Conservation (phyloP, 1,284 basidiomycete genomes). For the Pisolithus thermaeus region DNA sequence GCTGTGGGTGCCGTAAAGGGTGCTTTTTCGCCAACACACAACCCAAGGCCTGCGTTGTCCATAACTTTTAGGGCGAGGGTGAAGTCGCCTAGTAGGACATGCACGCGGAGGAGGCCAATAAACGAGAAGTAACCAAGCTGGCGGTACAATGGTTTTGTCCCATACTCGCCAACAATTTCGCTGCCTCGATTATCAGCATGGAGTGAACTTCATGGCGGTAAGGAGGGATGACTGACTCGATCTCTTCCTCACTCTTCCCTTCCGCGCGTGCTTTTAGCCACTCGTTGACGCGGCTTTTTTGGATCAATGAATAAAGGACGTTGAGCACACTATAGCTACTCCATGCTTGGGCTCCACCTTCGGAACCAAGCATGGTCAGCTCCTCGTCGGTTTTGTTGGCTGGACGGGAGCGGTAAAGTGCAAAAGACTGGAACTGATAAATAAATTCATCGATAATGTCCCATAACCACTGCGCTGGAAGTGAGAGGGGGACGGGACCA, state of each 20-base stretch:
- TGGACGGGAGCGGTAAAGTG: slow-evolving; percentile 84
- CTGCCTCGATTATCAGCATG: slow-evolving; percentile 33
- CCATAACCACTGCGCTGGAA: slow-evolving; percentile 98
- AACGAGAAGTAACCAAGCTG: slow-evolving; percentile 98
- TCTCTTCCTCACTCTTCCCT: slow-evolving; percentile 78
- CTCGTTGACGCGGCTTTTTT: slow-evolving; percentile 95
- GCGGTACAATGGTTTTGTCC: slow-evolving; percentile 84
- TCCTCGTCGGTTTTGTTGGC: slow-evolving; percentile 90
- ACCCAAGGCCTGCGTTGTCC: slow-evolving; percentile 87
- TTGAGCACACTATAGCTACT: slow-evolving; percentile 97
- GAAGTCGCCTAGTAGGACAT: slow-evolving; percentile 94
- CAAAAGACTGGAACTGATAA: slow-evolving; percentile 97
- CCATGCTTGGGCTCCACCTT: slow-evolving; percentile 78
- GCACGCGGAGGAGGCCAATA: slow-evolving; percentile 91
- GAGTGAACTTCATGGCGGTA: background rate
- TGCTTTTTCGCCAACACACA: slow-evolving; percentile 83
- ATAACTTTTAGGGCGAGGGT: slow-evolving; percentile 93
- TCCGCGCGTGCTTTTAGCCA: slow-evolving; percentile 80
- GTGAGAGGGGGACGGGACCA: slow-evolving; percentile 85
- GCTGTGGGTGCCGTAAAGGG: slow-evolving; percentile 90
- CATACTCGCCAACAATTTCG: slow-evolving; percentile 89
- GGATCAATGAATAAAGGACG: slow-evolving; percentile 95
- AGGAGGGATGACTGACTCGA: slow-evolving; percentile 50
- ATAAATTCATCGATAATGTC: slow-evolving; percentile 99
- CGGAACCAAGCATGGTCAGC: slow-evolving; percentile 66